Base-by-base conservation (phyloP, 2,329 filamentous ascomycete genomes). In the Graphilbum ipis-grandicollis region DNA sequence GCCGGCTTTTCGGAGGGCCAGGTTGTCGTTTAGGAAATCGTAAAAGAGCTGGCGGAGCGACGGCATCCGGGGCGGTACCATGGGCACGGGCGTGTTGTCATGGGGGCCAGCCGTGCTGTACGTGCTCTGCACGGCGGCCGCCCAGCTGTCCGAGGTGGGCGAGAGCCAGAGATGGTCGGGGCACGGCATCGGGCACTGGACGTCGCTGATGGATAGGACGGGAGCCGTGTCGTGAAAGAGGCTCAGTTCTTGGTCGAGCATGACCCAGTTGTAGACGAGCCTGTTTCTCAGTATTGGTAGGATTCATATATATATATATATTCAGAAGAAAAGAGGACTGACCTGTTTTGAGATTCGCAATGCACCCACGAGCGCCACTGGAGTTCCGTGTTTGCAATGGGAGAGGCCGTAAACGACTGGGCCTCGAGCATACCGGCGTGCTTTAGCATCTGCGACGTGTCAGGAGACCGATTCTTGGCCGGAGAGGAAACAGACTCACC, bases 221-320 rank as follows among this genome's bases (percentile, higher is more conserved):
- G 74, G 71, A 2, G 63, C 60, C 1, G 64, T 68, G 47, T 79
- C 74, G 44, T 77, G 66, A 54, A 79, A 79, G 9, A 79, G 57
- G 34, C 71, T 70, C 38, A 79, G 57, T 52, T 83, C 78, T 47
- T 81, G 76, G 48, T 83, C 78, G 19, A 79, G 65, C 68, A 79
- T 78, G 17, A 77, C 71, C 72, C 76, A 82, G 38, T 76, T 79
- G 54, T 82, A 80, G n/a, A 79, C 69, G 23, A 82, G 59, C 45
- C 76, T 77, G 47, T 7, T n/a, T 25, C 8, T 25, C 23, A 49
- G 49, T 39, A 39, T 43, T 36, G 29, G 31, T n/a, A n/a, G n/a
- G n/a, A n/a, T n/a, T n/a, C n/a, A n/a, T n/a, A n/a, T n/a, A n/a
- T n/a, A n/a, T n/a, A n/a, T n/a, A n/a, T n/a, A n/a, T n/a, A n/a